Base-by-base conservation (phyloP, 2,329 filamentous ascomycete genomes). In the Aureobasidium sp. region DNA sequence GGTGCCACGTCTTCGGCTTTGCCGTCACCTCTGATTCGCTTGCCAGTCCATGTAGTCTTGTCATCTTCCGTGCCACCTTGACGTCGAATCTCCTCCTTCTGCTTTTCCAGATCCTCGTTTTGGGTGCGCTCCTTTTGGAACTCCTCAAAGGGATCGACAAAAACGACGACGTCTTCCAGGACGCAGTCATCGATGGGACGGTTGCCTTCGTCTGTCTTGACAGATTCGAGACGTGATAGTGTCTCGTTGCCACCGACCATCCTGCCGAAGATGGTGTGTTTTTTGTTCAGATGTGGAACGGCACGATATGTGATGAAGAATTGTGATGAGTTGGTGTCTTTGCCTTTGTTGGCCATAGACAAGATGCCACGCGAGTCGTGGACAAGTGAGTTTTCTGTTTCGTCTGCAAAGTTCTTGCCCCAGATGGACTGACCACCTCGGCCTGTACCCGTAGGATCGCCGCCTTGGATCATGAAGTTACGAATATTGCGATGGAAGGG, bases 331-430 rank as follows among this genome's bases (percentile, higher is more conserved):
- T 98, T 98, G 19, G 91, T 97, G 65, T 96, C 91, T 66, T 96
- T 96, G 55, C 93, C 93, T 67, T 98, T 98, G 70, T 98, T 98
- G 35, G 93, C 93, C 93, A 98, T 98, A 60, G 85, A 90, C 22
- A 94, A 66, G 0, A 90, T 80, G 11, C 93, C 93, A 24, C 90
- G 78, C 0, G 78, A 73, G 64, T 89, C 85, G 63, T 98, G 93
- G n/a, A 84, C 86, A 35, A 90, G 70, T 0, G 91, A 89, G 0
- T 90, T 90, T 14, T 96, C 90, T 58, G 97, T 85, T 66, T 98
- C 93, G 67, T 98, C 93, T 50, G 85, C 78, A 64, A 98, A 98
- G 57, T 90, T 88, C 70, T 94, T 95, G 55, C 88, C 88, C 93
- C 93, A 98, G 56, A 95, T 83, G 63, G 87, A 94, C 44, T 83